phyloP scores from a whole-genome alignment of 2,329 filamentous ascomycete species.

The Beauveria australis region DNA sequence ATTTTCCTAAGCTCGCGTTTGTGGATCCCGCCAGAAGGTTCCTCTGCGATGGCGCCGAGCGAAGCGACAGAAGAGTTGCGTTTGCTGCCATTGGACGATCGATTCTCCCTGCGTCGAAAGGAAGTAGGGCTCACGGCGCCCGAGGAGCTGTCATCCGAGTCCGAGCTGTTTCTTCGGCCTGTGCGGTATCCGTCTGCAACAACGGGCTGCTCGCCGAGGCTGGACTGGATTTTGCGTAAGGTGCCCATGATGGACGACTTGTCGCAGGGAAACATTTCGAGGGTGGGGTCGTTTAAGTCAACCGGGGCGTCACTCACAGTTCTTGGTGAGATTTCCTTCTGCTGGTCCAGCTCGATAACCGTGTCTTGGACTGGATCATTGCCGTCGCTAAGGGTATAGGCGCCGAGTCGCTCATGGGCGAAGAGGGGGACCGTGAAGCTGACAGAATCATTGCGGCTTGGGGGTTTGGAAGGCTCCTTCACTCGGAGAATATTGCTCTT shows the following conservation, averaged over 20 bases:
- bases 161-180: conserved; percentile 24
- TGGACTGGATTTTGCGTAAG: conserved; percentile 37
- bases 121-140: conserved; percentile 26
- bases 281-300: conserved; percentile 38
- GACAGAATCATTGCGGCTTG: conserved; percentile 20
- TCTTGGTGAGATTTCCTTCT: conserved; percentile 14
- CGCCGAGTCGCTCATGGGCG: conserved; percentile 38
- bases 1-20: not conserved
- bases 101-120: conserved; percentile 24
- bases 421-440: conserved; percentile 27
- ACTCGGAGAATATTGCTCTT: conserved; percentile 1
- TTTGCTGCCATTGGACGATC: conserved; percentile 25
- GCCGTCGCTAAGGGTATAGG: conserved; percentile 28
- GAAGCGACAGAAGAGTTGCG: conserved; percentile 32
- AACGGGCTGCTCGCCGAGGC: conserved; percentile 31
- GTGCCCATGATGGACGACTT: conserved; percentile 35
- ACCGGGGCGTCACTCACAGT: conserved; percentile 1
- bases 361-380: conserved; percentile 19
- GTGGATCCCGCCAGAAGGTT: conserved; percentile 17
- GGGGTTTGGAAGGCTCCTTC: conserved; percentile 3
- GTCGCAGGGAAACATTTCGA: conserved; percentile 41
- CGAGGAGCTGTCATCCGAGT: conserved; percentile 32
- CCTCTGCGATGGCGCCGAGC: conserved; percentile 39
- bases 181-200: conserved; percentile 20
- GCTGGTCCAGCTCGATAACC: not conserved